Conservation (phyloP, 2,329 filamentous ascomycete species). For the Cryphonectria japonica region DNA sequence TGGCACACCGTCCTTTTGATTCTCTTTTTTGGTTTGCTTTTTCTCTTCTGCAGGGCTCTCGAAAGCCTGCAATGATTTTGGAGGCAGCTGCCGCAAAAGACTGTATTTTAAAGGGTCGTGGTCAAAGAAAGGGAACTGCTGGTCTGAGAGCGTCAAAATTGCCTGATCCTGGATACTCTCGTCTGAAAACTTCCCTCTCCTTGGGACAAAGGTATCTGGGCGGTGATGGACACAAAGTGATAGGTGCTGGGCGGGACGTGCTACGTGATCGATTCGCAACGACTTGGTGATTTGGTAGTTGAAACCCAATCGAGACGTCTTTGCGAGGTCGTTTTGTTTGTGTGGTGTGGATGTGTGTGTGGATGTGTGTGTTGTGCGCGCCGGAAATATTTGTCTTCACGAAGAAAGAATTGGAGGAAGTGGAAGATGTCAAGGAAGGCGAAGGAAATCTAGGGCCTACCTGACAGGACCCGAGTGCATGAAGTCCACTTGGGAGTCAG, state of each 20-base stretch:
- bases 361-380: neutral
- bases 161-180: neutral
- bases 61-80: constrained; percentile 24
- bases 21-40: too few relatives aligned
- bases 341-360: neutral
- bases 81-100: constrained; percentile 11
- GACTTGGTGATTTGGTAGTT: neutral
- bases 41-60: neutral
- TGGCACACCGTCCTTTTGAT: constrained; percentile 18
- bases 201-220: neutral
- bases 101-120: neutral
- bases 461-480: constrained; percentile 4
- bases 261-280: neutral
- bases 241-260: neutral
- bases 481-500: neutral
- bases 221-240: neutral
- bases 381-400: neutral
- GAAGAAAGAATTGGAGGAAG: constrained; percentile 5
- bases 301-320: neutral
- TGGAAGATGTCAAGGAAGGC: neutral
- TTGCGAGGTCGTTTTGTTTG: neutral
- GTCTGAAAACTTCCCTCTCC: neutral
- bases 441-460: constrained; percentile 9
- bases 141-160: neutral
- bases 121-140: neutral